phyloP scores from a whole-genome alignment of 108 stramenopile genomes.

The Cyclotella sp. region DNA sequence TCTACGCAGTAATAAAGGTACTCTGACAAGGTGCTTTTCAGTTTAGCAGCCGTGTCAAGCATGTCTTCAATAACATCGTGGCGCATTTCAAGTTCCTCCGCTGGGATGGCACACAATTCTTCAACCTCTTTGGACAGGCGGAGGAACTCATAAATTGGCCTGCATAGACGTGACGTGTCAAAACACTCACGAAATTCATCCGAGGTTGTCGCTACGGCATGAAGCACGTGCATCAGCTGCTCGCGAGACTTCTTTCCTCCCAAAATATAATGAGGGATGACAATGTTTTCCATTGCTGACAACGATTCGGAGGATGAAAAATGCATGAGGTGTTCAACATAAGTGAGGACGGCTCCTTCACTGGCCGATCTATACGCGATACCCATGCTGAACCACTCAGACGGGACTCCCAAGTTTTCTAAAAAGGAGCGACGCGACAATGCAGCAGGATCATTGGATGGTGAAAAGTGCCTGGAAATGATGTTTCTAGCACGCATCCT shows the following conservation, averaged over 20 bases:
- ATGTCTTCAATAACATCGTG: constrained; percentile 38
- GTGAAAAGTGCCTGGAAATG: constrained; percentile 54
- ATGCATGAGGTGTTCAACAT: constrained; percentile 53
- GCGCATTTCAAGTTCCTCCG: constrained; percentile 15
- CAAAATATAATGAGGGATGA: constrained; percentile 73
- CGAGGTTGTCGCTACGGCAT: constrained; percentile 24
- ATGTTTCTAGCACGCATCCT: constrained; percentile 58
- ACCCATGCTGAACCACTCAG: constrained; percentile 69
- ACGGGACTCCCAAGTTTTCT: constrained; percentile 61
- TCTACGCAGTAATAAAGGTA: background rate
- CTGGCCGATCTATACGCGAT: constrained; percentile 52
- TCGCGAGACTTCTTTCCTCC: constrained; percentile 29
- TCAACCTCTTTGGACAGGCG: constrained; percentile 24
- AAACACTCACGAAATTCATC: constrained; percentile 24
- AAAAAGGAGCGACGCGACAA: constrained; percentile 54
- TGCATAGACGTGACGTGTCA: constrained; percentile 31
- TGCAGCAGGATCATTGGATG: constrained; percentile 29
- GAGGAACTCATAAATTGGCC: constrained; percentile 40
- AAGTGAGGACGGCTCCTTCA: constrained; percentile 52
- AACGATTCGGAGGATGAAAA: constrained; percentile 45
- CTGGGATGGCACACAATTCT: constrained; percentile 16
- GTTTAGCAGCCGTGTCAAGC: constrained; percentile 22
- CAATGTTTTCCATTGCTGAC: constrained; percentile 50
- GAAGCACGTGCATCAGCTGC: constrained; percentile 28
- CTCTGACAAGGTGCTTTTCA: constrained; percentile 21